phyloP scores from a whole-genome alignment of 1,139 yeast species.

The Kluyveromyces sp. region DNA sequence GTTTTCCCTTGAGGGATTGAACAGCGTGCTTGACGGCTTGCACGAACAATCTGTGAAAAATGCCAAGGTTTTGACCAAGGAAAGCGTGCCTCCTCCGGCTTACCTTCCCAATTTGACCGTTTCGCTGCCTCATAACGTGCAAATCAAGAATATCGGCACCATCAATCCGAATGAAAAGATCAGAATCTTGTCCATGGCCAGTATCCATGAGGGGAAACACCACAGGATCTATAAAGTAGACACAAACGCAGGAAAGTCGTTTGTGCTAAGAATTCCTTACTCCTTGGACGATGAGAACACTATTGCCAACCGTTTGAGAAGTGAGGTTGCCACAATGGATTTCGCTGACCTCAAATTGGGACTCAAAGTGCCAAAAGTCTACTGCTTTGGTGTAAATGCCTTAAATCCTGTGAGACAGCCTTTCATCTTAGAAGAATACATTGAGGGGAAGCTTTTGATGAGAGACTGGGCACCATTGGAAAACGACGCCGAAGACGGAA shows the following conservation, averaged over 20 bases:
- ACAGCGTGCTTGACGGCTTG: slow-evolving; percentile 40
- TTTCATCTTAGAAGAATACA: slow-evolving; percentile 70
- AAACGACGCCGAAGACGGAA: slow-evolving; percentile 39
- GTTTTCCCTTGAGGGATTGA: slow-evolving; percentile 74
- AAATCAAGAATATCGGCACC: slow-evolving; percentile 38
- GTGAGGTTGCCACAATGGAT: slow-evolving; percentile 93
- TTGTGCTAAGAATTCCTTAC: slow-evolving; percentile 81
- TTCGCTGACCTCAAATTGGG: slow-evolving; percentile 47
- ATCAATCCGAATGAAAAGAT: slow-evolving; percentile 38
- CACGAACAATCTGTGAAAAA: slow-evolving; percentile 32
- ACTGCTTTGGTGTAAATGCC: slow-evolving; percentile 61
- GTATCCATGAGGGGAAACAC: slow-evolving; percentile 90
- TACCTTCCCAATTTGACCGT: slow-evolving; percentile 39
- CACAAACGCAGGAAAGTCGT: slow-evolving; percentile 52
- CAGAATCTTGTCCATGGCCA: slow-evolving; percentile 62
- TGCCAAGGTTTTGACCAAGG: slow-evolving; percentile 22
- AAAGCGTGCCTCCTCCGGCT: slow-evolving; percentile 32
- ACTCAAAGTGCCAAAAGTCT: slow-evolving; percentile 62
- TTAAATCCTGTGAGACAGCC: slow-evolving; percentile 63
- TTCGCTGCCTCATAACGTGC: slow-evolving; percentile 43
- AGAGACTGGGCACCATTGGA: slow-evolving; percentile 82
- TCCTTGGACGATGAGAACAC: slow-evolving; percentile 58
- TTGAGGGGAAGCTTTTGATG: slow-evolving; percentile 79
- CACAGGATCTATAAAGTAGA: slow-evolving; percentile 75
- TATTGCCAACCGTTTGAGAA: slow-evolving; percentile 60